Conservation (phyloP, 2,329 filamentous ascomycete genomes). For the Neonectria neomacrospora region DNA sequence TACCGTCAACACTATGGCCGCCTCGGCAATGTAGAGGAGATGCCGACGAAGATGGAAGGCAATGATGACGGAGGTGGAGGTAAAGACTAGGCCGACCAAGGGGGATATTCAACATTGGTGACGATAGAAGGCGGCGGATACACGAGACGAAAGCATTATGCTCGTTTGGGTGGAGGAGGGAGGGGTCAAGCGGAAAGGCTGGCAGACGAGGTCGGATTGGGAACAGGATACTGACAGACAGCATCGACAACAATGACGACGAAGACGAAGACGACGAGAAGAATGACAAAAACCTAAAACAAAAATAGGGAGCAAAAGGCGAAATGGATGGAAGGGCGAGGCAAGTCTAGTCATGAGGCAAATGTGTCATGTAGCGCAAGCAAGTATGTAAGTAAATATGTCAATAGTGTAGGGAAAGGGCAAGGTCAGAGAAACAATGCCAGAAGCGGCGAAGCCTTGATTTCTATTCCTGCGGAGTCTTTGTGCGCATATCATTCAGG, state of each 20-base stretch:
- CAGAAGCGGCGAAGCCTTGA: slow-evolving; percentile 1
- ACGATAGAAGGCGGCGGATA: slow-evolving; percentile 27
- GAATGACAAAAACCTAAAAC: background rate
- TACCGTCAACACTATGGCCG: slow-evolving; percentile 53
- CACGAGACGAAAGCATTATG: background rate
- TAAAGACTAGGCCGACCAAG: slow-evolving; percentile 20
- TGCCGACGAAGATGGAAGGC: slow-evolving; percentile 24
- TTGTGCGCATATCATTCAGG: background rate
- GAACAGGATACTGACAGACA: slow-evolving; percentile 8
- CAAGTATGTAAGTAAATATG: slow-evolving; percentile 4
- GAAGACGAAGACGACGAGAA: slow-evolving; percentile 6
- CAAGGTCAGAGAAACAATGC: slow-evolving; percentile 2
- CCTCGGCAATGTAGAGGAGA: slow-evolving; percentile 50
- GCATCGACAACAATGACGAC: slow-evolving; percentile 2
- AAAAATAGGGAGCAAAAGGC: background rate
- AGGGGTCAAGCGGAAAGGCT: background rate
- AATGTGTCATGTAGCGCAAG: slow-evolving; percentile 16
- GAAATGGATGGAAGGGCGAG: background rate
- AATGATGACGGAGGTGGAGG: background rate
- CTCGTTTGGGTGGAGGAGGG: slow-evolving; percentile 8
- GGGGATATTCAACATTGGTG: slow-evolving; percentile 36
- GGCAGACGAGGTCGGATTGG: background rate
- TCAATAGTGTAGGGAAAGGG: background rate
- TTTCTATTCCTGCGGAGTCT: background rate
- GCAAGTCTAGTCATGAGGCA: slow-evolving; percentile 13